Conservation (phyloP, 495 filamentous ascomycete genomes). For the Physcia stellaris region DNA sequence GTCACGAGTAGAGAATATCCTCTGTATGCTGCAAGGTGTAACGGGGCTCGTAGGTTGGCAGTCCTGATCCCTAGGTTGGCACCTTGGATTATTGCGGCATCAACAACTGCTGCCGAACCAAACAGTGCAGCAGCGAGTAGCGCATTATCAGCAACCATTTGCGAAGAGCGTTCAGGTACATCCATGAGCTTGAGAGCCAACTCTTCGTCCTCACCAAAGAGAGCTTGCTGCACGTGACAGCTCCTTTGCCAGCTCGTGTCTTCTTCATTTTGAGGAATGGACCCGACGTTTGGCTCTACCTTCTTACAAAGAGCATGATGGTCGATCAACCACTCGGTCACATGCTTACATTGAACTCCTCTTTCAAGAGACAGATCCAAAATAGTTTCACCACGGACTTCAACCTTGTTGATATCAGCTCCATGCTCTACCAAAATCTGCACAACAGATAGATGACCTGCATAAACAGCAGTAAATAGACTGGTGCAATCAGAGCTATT, state of each 20-base stretch:
- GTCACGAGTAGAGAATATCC: not conserved
- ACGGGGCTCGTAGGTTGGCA: slow-evolving; percentile 2
- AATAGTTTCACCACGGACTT: not conserved
- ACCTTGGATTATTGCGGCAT: slow-evolving; percentile 1
- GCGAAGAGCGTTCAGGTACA: not conserved
- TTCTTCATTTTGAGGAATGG: not conserved
- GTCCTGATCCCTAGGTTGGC: slow-evolving; percentile 9
- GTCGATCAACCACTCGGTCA: slow-evolving; percentile 1
- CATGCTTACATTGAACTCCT: too few relatives aligned
- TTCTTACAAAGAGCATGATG: not conserved
- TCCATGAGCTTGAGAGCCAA: not conserved
- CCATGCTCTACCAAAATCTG: not conserved
- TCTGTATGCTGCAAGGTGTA: slow-evolving; percentile 9
- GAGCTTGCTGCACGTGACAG: slow-evolving; percentile 1
- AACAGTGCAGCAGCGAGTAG: not conserved
- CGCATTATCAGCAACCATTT: not conserved
- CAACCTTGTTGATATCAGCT: not conserved
- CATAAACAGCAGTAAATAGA: not conserved
- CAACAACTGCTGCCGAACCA: not conserved
- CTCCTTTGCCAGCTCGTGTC: not conserved
- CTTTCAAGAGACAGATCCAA: not conserved
- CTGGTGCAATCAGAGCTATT: not conserved
- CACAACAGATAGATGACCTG: not conserved
- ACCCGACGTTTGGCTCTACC: not conserved
- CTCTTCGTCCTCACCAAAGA: not conserved